phyloP scores from a whole-genome alignment of 257 asterid species.

The Mentha longifolia region DNA sequence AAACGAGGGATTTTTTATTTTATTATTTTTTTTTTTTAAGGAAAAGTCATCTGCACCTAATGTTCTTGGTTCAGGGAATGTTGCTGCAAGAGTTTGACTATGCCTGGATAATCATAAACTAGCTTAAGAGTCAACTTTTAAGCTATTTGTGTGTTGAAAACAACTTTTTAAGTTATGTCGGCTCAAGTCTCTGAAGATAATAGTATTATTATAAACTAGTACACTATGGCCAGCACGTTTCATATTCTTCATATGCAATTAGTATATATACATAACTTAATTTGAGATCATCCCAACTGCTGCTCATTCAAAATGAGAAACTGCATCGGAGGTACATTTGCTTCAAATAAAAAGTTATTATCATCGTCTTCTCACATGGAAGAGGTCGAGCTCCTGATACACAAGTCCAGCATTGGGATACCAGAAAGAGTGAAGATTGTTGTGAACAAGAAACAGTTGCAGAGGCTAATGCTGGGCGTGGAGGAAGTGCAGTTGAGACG shows the following conservation, averaged over 20 bases:
- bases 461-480: slow-evolving; percentile 28
- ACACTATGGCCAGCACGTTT: slow-evolving; percentile 36
- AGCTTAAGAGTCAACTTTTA: slow-evolving; percentile 27
- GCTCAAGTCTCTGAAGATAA: not conserved
- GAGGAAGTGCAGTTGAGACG: slow-evolving; percentile 18
- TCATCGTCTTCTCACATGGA: not conserved
- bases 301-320: slow-evolving; percentile 40
- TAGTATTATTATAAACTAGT: not conserved
- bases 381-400: slow-evolving; percentile 10
- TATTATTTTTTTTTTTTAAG: too few species aligned
- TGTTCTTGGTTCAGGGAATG: slow-evolving; percentile 18
- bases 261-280: not conserved
- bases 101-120: slow-evolving; percentile 13
- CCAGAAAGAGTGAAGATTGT: slow-evolving; percentile 43
- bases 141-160: not conserved
- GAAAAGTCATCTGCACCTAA: not conserved
- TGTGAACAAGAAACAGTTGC: slow-evolving; percentile 40
- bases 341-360: not conserved
- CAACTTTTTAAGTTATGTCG: not conserved
- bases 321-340: slow-evolving; percentile 21
- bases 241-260: not conserved
- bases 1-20: too few species aligned
- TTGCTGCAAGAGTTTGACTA: slow-evolving; percentile 29
- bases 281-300: slow-evolving; percentile 6
- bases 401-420: not conserved